Evolutionary conservation across 23 red algal genomes (phyloP).

Genomic region (Chondrus crispus): DNA sequence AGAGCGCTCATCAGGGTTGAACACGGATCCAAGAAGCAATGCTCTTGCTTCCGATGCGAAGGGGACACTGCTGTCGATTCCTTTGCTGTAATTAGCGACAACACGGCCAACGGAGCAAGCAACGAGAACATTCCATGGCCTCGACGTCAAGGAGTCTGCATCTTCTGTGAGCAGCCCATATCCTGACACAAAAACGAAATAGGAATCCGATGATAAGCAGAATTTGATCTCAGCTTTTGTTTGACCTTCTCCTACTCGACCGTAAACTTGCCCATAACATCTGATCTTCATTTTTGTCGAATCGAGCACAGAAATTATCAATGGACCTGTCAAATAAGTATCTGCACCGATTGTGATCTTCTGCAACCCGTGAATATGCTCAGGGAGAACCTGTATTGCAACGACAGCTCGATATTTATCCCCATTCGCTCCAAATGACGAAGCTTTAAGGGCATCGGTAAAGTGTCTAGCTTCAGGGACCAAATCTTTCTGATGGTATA

Average conservation of each 20-base stretch:
- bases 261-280: neutral
- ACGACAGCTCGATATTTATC: too few relatives aligned
- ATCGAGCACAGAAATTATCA: neutral
- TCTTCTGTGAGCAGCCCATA: neutral
- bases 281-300: neutral
- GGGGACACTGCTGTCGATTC: neutral
- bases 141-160: neutral
- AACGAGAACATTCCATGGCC: neutral
- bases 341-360: neutral
- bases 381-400: too few relatives aligned
- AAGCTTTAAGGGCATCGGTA: neutral
- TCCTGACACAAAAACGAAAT: neutral
- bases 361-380: too few relatives aligned
- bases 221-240: neutral
- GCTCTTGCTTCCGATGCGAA: neutral
- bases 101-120: neutral
- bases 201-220: neutral
- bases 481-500: too few relatives aligned
- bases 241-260: neutral
- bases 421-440: neutral
- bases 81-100: neutral
- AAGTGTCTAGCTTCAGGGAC: too few relatives aligned
- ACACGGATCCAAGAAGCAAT: neutral
- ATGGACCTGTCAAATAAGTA: neutral
- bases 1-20: neutral